Percentiles rank a stretch among this genome's conserved stretches.
Conservation (phyloP, 164 flowering plant genomes). For the Tinospora cordifolia region DNA sequence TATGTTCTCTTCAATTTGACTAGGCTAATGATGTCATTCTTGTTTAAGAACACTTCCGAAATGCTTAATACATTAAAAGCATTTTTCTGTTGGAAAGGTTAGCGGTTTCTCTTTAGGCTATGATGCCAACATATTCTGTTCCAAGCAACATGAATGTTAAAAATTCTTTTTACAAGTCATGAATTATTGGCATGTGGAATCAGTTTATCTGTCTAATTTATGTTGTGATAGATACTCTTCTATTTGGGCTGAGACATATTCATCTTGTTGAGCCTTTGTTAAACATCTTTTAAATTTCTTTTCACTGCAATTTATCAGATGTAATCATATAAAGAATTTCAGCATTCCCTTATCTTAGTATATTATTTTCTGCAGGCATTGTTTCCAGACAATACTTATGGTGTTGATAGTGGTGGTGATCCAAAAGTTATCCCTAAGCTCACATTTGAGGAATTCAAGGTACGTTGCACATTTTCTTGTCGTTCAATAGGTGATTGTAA, state of each 20-base stretch:
- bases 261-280: neutral
- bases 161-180: neutral
- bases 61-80: too few species aligned
- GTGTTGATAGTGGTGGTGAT: constrained; percentile 99
- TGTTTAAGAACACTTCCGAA: too few species aligned
- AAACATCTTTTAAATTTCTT: neutral
- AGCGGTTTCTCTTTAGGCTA: neutral
- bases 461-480: constrained; percentile 21
- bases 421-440: constrained; percentile 87
- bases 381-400: constrained; percentile 91
- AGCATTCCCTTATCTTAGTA: constrained; percentile 1
- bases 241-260: neutral
- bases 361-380: constrained; percentile 48
- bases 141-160: neutral
- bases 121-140: neutral
- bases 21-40: too few species aligned
- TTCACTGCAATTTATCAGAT: neutral
- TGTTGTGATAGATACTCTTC: neutral
- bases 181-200: neutral
- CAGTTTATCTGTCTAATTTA: neutral
- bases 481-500: neutral
- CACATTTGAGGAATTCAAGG: constrained; percentile 94
- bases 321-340: neutral
- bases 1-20: too few species aligned
- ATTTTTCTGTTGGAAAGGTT: too few species aligned